phyloP scores from a whole-genome alignment of 768 basidiomycete genomes.

The Rhodotorula babjevae region DNA sequence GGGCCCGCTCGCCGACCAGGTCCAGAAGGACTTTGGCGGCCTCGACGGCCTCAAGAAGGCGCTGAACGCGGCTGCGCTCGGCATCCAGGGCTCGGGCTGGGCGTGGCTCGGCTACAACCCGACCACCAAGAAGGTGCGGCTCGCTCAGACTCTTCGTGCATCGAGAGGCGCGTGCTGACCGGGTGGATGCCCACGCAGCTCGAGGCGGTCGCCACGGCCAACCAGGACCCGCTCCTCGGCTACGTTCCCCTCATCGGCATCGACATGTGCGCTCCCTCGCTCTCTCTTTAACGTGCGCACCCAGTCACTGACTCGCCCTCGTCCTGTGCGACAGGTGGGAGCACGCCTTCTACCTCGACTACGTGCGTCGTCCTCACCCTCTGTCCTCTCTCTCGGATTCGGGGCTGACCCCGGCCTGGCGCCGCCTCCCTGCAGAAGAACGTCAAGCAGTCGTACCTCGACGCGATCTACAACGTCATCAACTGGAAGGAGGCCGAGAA shows the following conservation, averaged over 20 bases:
- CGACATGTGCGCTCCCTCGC: conserved; percentile 56
- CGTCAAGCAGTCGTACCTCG: conserved; percentile 90
- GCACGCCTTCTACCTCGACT: conserved; percentile 77
- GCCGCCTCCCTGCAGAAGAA: conserved; percentile 53
- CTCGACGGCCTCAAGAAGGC: conserved; percentile 78
- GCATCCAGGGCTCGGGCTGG: conserved; percentile 96
- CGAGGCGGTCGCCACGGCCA: conserved; percentile 85
- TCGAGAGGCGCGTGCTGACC: too few species aligned
- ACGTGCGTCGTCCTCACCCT: conserved; percentile 47
- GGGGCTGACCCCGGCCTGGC: too few species aligned
- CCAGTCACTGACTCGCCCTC: too few species aligned
- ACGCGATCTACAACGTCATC: conserved; percentile 87
- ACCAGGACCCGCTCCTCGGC: conserved; percentile 84
- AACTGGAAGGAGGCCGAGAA: conserved; percentile 87
- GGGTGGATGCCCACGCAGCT: conserved; percentile 52
- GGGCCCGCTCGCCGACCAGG: conserved; percentile 62
- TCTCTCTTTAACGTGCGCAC: neutral
- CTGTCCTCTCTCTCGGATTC: conserved; percentile 18
- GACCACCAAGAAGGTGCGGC: too few species aligned
- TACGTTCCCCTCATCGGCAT: conserved; percentile 89
- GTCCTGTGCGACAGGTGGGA: conserved; percentile 60
- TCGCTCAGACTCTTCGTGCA: too few species aligned
- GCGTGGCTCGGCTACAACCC: conserved; percentile 75
- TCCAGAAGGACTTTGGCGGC: conserved; percentile 77
- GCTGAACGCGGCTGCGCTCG: conserved; percentile 81